These are phyloP conservation scores for Clarireedia sp. DNA, from an alignment of 2,329 filamentous ascomycete species.

Conservation along the genomic window DNA sequence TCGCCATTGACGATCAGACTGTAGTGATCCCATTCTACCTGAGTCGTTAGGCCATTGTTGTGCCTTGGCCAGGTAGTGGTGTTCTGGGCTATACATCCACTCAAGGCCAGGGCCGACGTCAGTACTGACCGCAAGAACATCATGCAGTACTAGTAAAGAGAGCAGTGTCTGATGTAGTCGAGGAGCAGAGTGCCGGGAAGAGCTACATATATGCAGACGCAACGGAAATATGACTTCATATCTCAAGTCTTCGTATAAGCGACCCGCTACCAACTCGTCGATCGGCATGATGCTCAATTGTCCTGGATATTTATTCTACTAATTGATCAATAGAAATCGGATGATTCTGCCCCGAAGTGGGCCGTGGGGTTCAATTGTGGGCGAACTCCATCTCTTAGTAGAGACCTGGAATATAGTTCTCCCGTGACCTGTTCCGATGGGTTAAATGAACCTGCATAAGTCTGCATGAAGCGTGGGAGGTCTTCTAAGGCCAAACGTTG, in stretches of 20 bases:
- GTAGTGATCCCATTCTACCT: constrained; percentile 9
- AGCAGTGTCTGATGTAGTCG: background rate
- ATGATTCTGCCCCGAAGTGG: constrained; percentile 2
- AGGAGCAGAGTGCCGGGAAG: background rate
- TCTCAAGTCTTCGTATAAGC: background rate
- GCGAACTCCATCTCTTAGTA: background rate
- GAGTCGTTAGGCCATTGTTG: constrained; percentile 7
- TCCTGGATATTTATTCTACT: background rate
- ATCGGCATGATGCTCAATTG: background rate
- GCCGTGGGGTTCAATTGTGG: background rate
- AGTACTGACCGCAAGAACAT: constrained; percentile 3
- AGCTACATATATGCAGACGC: background rate
- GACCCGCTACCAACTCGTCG: background rate
- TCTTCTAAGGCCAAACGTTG: background rate
- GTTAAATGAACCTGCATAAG: background rate
- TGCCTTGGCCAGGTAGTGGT: constrained; percentile 4
- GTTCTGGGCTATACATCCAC: constrained; percentile 3
- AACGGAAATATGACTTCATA: background rate
- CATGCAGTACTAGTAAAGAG: background rate
- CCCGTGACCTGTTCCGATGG: background rate
- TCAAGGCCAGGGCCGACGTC: background rate
- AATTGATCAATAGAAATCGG: constrained; percentile 1
- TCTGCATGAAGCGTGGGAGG: background rate
- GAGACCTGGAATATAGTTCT: background rate
- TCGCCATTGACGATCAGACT: constrained; percentile 6